These are phyloP conservation scores for Xylaria scruposa DNA, from an alignment of 495 filamentous ascomycete species.

Conservation along the genomic window DNA sequence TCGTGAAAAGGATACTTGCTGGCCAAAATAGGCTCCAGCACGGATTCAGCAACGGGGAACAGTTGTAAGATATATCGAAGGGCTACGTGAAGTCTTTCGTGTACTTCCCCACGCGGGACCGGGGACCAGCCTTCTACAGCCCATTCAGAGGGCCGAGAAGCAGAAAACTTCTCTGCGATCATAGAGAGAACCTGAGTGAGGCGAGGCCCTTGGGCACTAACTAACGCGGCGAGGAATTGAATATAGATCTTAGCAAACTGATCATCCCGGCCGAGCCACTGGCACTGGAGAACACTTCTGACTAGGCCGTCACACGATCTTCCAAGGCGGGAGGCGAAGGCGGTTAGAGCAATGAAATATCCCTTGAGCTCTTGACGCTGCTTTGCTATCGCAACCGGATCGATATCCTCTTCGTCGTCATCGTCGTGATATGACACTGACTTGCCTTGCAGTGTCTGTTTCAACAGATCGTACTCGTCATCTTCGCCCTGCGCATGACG, in stretches of 20 bases:
- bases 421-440: constrained; percentile 42
- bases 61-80: constrained; percentile 77
- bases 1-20: constrained; percentile 75
- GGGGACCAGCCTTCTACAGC: constrained; percentile 64
- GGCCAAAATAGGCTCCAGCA: constrained; percentile 68
- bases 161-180: constrained; percentile 77
- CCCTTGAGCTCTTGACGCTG: constrained; percentile 64
- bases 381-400: constrained; percentile 51
- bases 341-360: constrained; percentile 80
- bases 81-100: constrained; percentile 73
- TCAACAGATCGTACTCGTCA: constrained; percentile 74
- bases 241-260: constrained; percentile 79
- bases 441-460: constrained; percentile 57
- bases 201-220: constrained; percentile 73
- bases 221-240: constrained; percentile 78
- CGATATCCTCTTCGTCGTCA: constrained; percentile 44
- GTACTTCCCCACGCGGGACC: constrained; percentile 65
- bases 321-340: constrained; percentile 69
- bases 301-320: constrained; percentile 78
- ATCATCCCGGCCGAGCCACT: constrained; percentile 87
- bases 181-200: constrained; percentile 69
- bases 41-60: constrained; percentile 73
- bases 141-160: constrained; percentile 56
- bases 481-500: constrained; percentile 69
- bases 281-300: constrained; percentile 70